Conservation (phyloP, 2,329 filamentous ascomycete genomes). For the Penicillium sp. region DNA sequence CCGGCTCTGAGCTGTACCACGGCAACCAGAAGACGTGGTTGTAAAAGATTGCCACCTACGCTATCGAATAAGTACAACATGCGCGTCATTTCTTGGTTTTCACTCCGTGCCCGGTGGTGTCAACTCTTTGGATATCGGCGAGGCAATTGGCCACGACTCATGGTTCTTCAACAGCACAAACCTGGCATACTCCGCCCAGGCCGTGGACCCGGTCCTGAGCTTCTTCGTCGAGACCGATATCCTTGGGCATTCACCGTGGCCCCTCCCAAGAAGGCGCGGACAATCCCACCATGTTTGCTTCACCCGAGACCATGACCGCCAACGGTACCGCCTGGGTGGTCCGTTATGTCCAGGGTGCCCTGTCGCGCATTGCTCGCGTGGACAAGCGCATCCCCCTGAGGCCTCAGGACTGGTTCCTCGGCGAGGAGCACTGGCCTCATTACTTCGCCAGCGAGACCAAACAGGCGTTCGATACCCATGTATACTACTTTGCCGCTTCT, state of each 20-base stretch:
- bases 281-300: conserved; percentile 17
- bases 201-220: conserved; percentile 15
- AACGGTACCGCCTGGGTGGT: conserved; percentile 21
- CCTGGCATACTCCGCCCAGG: conserved; percentile 21
- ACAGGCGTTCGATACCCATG: conserved; percentile 24
- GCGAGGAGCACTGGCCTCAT: conserved; percentile 21
- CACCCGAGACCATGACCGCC: conserved; percentile 14
- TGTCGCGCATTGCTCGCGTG: conserved; percentile 14
- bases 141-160: conserved; percentile 20
- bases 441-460: conserved; percentile 18
- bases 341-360: conserved; percentile 20
- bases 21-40: conserved; percentile 18
- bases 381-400: conserved; percentile 22
- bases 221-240: conserved; percentile 19
- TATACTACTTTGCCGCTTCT: conserved; percentile 25
- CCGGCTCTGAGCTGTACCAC: conserved; percentile 25
- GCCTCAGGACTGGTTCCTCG: conserved; percentile 26
- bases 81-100: conserved; percentile 25
- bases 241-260: conserved; percentile 22
- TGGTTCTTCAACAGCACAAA: conserved; percentile 29
- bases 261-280: conserved; percentile 27
- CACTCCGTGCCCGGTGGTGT: conserved; percentile 28
- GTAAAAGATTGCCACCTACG: conserved; percentile 14
- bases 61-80: conserved; percentile 24
- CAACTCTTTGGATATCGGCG: conserved; percentile 24